These are phyloP conservation scores for Pseudevernia furfuracea DNA, from an alignment of 495 filamentous ascomycete genomes.

Conservation along the genomic window DNA sequence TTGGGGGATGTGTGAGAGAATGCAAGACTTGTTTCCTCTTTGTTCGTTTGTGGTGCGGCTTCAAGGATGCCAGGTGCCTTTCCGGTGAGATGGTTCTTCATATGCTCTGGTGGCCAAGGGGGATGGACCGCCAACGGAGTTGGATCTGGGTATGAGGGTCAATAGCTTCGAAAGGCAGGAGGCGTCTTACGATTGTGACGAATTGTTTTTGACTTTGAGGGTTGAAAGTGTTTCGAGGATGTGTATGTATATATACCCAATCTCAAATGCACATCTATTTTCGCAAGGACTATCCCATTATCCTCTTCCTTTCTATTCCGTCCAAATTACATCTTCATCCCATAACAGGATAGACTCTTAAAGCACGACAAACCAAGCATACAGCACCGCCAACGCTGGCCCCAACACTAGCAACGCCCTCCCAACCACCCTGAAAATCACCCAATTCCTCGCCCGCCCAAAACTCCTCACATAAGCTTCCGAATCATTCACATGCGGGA, in stretches of 20 bases:
- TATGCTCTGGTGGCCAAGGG: no score
- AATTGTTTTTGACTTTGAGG: background rate
- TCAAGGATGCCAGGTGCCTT: background rate
- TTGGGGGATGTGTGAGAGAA: slow-evolving; percentile 13
- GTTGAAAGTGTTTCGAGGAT: background rate
- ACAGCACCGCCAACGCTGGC: background rate
- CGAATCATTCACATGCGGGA: background rate
- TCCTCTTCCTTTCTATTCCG: background rate
- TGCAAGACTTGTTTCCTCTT: background rate
- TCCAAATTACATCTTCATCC: background rate
- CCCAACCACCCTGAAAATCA: background rate
- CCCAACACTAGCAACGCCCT: background rate
- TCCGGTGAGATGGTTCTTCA: background rate
- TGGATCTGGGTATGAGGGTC: background rate
- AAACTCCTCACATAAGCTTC: background rate
- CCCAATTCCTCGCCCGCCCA: background rate
- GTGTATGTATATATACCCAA: background rate
- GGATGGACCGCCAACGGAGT: no score
- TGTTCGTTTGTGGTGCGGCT: background rate
- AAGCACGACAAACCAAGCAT: background rate
- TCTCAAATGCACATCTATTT: background rate
- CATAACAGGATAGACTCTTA: background rate
- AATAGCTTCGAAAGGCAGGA: background rate
- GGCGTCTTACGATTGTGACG: background rate
- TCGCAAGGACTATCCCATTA: background rate